Conservation (phyloP, 2,329 filamentous ascomycete genomes). For the Hymenoscyphus occultus region DNA sequence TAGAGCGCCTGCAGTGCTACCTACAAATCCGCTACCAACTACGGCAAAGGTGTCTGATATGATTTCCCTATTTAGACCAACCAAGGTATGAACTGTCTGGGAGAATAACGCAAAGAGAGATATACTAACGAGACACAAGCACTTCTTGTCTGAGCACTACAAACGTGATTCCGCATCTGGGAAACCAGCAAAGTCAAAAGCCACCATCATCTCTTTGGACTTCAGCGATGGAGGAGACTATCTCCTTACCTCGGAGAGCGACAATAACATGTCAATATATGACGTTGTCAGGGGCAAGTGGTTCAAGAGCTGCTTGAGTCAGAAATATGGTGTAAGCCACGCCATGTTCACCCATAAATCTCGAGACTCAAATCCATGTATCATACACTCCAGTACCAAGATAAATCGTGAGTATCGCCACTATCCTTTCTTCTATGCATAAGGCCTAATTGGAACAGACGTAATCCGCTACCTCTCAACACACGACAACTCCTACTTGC, state of each 20-base stretch:
- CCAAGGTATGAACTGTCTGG: slow-evolving; percentile 56
- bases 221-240: slow-evolving; percentile 95
- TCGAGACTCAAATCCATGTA: slow-evolving; percentile 55
- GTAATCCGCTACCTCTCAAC: slow-evolving; percentile 83
- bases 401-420: slow-evolving; percentile 64
- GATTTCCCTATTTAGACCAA: slow-evolving; percentile 73
- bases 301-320: slow-evolving; percentile 85
- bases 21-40: slow-evolving; percentile 22
- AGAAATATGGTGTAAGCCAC: slow-evolving; percentile 94
- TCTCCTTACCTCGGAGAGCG: slow-evolving; percentile 84
- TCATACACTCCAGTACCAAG: slow-evolving; percentile 95
- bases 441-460: slow-evolving; percentile 47
- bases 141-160: slow-evolving; percentile 42
- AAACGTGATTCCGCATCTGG: slow-evolving; percentile 49
- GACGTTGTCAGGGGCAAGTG: slow-evolving; percentile 87
- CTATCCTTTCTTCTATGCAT: background rate
- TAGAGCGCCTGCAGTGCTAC: slow-evolving; percentile 12
- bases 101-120: background rate
- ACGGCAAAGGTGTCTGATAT: slow-evolving; percentile 71
- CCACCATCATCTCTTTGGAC: slow-evolving; percentile 83
- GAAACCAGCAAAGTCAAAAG: slow-evolving; percentile 36
- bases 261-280: slow-evolving; percentile 94
- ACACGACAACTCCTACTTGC: slow-evolving; percentile 94
- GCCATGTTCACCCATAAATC: slow-evolving; percentile 62
- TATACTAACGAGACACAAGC: slow-evolving; percentile 38